Evolutionary conservation across 306 rosid genomes (phyloP), one percentile per base, ranked within the genome.

Genomic region (Dalbergia oliveri): DNA sequence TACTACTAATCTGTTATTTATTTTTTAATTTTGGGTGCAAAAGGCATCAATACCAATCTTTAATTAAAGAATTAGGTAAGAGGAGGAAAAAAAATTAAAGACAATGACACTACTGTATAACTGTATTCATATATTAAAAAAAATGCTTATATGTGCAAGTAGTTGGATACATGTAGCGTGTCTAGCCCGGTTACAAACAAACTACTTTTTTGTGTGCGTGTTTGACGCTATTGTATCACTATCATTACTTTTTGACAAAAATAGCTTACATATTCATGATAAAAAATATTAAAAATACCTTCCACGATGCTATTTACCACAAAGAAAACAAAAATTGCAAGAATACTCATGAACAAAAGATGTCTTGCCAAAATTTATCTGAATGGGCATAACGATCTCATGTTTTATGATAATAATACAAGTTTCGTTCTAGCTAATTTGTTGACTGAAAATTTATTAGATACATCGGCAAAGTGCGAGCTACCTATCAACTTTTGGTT

Each of bases 81-180:
- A 75, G 43, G 1, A 26, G 11, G 51, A 18, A 15, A 44, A 15
- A 44, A 12, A 69, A 33, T 1, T 19, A 12, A 33, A 16, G 62
- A 75, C 15, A 9, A 58, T 58, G 56, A 57, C 49, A 11, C 37
- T 26, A 26, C 31, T 26, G 1, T 2, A 26, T 26, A 62, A 33
- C 21, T 75, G 47, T 75, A 64, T 64, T 76, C 9, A 49, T 37
- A 37, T 5, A 37, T 37, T 37, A 9, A 16, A 31, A 35, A 35
- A 7, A 9, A 23, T n/a, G 8, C 14, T 1, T 13, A 61, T 61
- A 35, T 15, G 71, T 58, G 21, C 76, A 69, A 78, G 82, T 63
- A 12, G 72, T 69, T 78, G 37, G 82, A 66, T 62, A 33, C 68
- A 4, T 62, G 50, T 35, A 37, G 6, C 49, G 69, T 35, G 69